phyloP scores from a whole-genome alignment of 768 basidiomycete genomes.

The Psilocybe tampanensis region DNA sequence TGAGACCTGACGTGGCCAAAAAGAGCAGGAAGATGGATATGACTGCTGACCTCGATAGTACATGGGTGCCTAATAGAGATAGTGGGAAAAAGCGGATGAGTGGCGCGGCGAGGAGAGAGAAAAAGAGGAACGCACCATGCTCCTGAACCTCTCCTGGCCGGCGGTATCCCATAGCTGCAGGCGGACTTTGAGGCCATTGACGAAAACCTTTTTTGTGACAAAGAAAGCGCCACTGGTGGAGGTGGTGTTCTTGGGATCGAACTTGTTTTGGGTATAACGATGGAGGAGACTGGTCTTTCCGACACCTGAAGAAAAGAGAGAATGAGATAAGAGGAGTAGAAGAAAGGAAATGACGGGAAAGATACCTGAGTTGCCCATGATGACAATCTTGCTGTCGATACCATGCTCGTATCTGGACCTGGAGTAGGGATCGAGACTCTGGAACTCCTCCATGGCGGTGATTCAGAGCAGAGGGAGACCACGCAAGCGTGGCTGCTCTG shows the following conservation, averaged over 20 bases:
- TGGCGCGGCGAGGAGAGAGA: conserved; percentile 15
- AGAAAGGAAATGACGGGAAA: conserved; percentile 16
- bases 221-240: conserved; percentile 94
- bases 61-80: conserved; percentile 98
- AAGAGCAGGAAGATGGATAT: conserved; percentile 9
- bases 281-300: conserved; percentile 92
- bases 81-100: conserved; percentile 16
- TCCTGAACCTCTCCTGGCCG: conserved; percentile 90
- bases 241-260: conserved; percentile 85
- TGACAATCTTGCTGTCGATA: conserved; percentile 93
- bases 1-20: conserved; percentile 20
- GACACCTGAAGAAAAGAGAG: conserved; percentile 55
- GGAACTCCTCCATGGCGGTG: conserved; percentile 51
- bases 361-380: conserved; percentile 79
- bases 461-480: conserved; percentile 19
- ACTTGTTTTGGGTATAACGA: conserved; percentile 89
- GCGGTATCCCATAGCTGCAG: conserved; percentile 93
- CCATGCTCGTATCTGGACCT: conserved; percentile 77
- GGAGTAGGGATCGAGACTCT: conserved; percentile 65
- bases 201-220: conserved; percentile 87
- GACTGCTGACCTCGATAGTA: conserved; percentile 74
- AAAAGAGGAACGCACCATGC: conserved; percentile 64
- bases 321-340: background rate
- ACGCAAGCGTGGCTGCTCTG: conserved; percentile 20
- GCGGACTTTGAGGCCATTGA: conserved; percentile 85